Percentiles rank a stretch among this genome's conserved stretches.
phyloP scores from a whole-genome alignment of 331 rosid species.

The Malus hybrid region DNA sequence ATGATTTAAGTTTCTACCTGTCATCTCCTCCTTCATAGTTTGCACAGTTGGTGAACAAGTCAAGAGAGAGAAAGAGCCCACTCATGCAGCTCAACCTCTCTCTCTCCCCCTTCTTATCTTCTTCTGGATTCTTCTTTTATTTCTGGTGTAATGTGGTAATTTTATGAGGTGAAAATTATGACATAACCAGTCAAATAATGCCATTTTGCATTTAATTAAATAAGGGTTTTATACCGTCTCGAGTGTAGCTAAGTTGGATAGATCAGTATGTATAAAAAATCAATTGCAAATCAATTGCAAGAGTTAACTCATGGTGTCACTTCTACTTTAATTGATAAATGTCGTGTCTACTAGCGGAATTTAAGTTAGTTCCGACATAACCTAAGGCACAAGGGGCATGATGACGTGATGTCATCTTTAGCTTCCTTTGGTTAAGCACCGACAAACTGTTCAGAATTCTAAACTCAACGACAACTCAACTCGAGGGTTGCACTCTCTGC shows the following conservation, averaged over 20 bases:
- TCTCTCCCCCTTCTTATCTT: not conserved
- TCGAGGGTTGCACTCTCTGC: too few species aligned
- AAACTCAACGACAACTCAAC: too few species aligned
- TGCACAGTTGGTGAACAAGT: constrained; percentile 23
- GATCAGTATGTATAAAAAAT: not conserved
- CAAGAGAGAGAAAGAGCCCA: not conserved
- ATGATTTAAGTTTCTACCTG: not conserved
- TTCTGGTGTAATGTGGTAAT: not conserved
- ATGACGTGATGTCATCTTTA: too few species aligned
- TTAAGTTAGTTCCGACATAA: too few species aligned
- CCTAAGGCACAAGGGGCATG: too few species aligned
- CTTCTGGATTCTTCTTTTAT: not conserved
- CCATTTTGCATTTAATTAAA: not conserved
- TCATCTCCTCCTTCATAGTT: constrained; percentile 14
- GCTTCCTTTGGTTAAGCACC: too few species aligned
- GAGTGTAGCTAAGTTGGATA: not conserved
- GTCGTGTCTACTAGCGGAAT: too few species aligned
- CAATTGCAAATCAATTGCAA: too few species aligned
- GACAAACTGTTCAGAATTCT: too few species aligned
- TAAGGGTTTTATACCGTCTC: not conserved
- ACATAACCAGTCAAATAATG: not conserved
- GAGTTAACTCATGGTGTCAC: not conserved
- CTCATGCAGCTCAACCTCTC: not conserved
- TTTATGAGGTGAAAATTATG: not conserved
- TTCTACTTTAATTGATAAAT: too few species aligned